Evolutionary conservation across 148 eudicot genomes (phyloP), one percentile per base, ranked within the genome.

Genomic region (Chenopodium formosanum): DNA sequence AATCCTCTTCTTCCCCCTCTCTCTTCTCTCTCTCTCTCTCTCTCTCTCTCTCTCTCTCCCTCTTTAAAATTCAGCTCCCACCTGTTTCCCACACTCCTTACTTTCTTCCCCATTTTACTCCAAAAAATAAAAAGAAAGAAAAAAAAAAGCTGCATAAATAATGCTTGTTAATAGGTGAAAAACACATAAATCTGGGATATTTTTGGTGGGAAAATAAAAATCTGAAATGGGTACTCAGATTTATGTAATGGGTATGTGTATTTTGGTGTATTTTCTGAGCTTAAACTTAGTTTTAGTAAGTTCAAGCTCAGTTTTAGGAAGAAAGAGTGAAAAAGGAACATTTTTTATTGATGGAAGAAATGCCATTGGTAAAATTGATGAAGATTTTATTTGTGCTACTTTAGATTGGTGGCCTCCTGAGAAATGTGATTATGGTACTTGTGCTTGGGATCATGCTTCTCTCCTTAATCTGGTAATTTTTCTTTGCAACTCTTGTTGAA

Each of bases 361-460:
- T 72, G 75, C 86, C 64, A 90, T 93, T 88, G 99, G 87, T 70
- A 79, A 76, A 70, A 93, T 73, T 64, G 97, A 95, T 73, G 83
- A 81, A 56, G 90, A 92, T 88, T 95, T 88, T 79, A 86, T 95
- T 3, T 93, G 99, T 87, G 97, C 99, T 2, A 95, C 97, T 9
- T 78, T 95, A 88, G 99, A 95, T 88, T 95, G 97, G 99, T 95
- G 99, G 99, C 99, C 99, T 60, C 93, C 94, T 89, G 88, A 93
- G 82, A 95, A 93, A 82, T 95, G 99, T 89, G 97, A 95, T 74
- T 95, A 95, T 90, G 97, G 97, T 11, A 90, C 91, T 85, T 95
- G 99, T 76, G 79, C 89, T 78, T 95, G 99, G 97, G 97, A 53
- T 67, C 90, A 86, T 74, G 91, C 97, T 89, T 95, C 99, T 82